Percentiles rank a stretch among this genome's conserved stretches.
Evolutionary conservation across 2,329 filamentous ascomycete species (phyloP).

Genomic region (Pochonia chlamydosporia): DNA sequence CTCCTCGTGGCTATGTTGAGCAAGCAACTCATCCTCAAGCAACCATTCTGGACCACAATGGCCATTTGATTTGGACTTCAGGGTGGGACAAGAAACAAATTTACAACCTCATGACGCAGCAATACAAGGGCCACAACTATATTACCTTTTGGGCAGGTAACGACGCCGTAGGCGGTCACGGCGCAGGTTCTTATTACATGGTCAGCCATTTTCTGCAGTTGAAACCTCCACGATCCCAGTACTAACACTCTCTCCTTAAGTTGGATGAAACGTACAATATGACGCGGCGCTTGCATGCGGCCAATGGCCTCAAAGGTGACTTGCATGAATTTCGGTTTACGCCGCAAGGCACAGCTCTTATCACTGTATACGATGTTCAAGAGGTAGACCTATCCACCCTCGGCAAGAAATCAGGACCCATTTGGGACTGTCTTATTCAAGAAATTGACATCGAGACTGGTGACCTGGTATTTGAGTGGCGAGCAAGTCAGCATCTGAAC

Average conservation of each 20-base stretch:
- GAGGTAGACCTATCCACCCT: slow-evolving; percentile 28
- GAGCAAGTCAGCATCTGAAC: slow-evolving; percentile 21
- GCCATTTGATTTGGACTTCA: slow-evolving; percentile 32
- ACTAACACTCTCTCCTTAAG: background rate
- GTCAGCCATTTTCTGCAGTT: slow-evolving; percentile 14
- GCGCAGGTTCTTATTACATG: slow-evolving; percentile 39
- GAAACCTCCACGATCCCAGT: too few relatives aligned
- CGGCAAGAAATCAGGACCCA: slow-evolving; percentile 3
- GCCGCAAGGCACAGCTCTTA: slow-evolving; percentile 27
- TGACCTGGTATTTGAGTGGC: slow-evolving; percentile 31
- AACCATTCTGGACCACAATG: slow-evolving; percentile 33
- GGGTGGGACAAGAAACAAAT: slow-evolving; percentile 19
- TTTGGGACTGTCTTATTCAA: slow-evolving; percentile 25
- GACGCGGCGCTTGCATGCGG: slow-evolving; percentile 3
- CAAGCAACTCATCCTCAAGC: slow-evolving; percentile 23
- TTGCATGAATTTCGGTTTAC: slow-evolving; percentile 33
- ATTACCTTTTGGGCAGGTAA: slow-evolving; percentile 28
- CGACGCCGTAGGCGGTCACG: slow-evolving; percentile 33
- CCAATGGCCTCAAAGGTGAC: slow-evolving; percentile 22
- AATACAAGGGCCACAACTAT: slow-evolving; percentile 10
- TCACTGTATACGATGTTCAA: slow-evolving; percentile 29
- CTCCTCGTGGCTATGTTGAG: slow-evolving; percentile 24
- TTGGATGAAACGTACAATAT: slow-evolving; percentile 10
- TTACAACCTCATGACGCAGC: slow-evolving; percentile 16
- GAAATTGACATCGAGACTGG: slow-evolving; percentile 30